Conservation (phyloP, 1,284 basidiomycete species). For the Cryptococcus wingfieldii region DNA sequence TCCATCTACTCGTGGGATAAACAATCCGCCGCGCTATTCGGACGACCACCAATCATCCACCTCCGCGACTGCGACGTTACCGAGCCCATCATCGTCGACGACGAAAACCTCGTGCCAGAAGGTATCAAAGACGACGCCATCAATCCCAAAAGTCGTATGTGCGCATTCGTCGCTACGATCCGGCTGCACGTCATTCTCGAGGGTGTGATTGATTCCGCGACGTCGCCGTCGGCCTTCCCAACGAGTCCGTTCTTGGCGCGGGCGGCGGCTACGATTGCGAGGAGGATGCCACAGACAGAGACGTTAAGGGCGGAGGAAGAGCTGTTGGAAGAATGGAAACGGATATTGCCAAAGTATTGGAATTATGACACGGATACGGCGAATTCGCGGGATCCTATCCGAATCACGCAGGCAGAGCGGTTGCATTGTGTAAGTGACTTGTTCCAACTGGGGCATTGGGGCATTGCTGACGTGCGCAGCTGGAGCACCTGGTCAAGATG, state of each 20-base stretch:
- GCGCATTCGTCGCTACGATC: conserved; percentile 69
- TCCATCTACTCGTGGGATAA: conserved; percentile 92
- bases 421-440: conserved; percentile 58
- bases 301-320: conserved; percentile 72
- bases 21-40: conserved; percentile 71
- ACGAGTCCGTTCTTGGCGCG: conserved; percentile 48
- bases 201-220: conserved; percentile 54
- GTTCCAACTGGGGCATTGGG: not conserved
- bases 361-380: conserved; percentile 72
- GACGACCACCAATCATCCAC: conserved; percentile 75
- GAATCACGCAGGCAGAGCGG: conserved; percentile 78
- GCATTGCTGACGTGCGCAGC: conserved; percentile 24
- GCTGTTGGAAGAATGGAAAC: conserved; percentile 71
- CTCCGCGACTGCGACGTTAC: conserved; percentile 79
- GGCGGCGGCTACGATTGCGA: conserved; percentile 47
- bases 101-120: conserved; percentile 75
- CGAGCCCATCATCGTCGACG: conserved; percentile 77
- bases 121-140: conserved; percentile 63
- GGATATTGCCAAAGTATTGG: conserved; percentile 69
- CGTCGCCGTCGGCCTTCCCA: conserved; percentile 46
- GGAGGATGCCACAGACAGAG: conserved; percentile 51
- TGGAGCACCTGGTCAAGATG: conserved; percentile 77
- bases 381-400: conserved; percentile 75
- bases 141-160: conserved; percentile 67
- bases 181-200: conserved; percentile 79